phyloP scores from a whole-genome alignment of 2,329 filamentous ascomycete genomes.

The Penicillium olsonii region DNA sequence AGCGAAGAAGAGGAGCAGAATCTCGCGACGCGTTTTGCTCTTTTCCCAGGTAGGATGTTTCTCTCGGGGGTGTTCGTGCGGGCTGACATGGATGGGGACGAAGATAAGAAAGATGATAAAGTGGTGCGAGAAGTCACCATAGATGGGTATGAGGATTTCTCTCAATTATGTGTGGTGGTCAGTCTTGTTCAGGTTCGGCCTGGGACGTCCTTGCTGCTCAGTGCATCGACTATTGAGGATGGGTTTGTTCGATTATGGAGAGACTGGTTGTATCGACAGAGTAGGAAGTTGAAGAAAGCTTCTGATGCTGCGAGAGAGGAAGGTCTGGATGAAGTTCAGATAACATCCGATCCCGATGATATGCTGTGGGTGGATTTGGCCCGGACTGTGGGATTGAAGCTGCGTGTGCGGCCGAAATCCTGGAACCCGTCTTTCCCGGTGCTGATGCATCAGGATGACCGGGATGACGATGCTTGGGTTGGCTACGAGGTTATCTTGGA shows the following conservation, averaged over 20 bases:
- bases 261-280: constrained; percentile 64
- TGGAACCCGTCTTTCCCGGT: constrained; percentile 52
- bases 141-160: constrained; percentile 71
- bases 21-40: background rate
- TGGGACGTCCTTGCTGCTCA: constrained; percentile 62
- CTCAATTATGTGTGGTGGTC: constrained; percentile 69
- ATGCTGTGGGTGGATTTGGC: constrained; percentile 70
- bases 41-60: constrained; percentile 15
- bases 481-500: constrained; percentile 71
- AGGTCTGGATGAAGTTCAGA: constrained; percentile 15
- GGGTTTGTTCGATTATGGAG: constrained; percentile 71
- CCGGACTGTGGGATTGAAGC: constrained; percentile 67
- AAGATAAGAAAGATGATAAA: constrained; percentile 3
- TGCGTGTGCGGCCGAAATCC: constrained; percentile 62
- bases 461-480: constrained; percentile 66
- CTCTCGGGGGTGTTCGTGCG: constrained; percentile 2
- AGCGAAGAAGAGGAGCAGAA: constrained; percentile 40
- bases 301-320: constrained; percentile 11
- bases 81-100: constrained; percentile 13
- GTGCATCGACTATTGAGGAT: constrained; percentile 66
- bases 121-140: constrained; percentile 64
- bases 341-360: constrained; percentile 32
- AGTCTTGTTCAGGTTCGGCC: constrained; percentile 69
- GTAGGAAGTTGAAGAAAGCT: constrained; percentile 5
- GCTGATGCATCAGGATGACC: constrained; percentile 47